These are phyloP conservation scores for Papiliotrema fonsecae DNA, from an alignment of 1,284 basidiomycete genomes.

Conservation along the genomic window DNA sequence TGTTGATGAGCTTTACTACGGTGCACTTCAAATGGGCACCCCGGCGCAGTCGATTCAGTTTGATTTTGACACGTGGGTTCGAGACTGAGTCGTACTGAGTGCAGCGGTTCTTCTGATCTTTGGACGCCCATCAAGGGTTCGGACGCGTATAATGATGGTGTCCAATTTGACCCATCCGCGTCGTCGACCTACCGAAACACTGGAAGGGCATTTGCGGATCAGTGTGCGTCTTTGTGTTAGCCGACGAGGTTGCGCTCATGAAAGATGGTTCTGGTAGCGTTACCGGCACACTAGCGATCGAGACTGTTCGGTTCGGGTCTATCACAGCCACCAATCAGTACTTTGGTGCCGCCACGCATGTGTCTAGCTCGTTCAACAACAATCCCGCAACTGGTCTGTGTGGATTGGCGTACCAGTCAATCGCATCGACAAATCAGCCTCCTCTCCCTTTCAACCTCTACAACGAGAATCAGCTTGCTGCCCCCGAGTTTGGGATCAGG, in stretches of 20 bases:
- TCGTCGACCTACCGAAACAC: constrained; percentile 8
- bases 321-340: constrained; percentile 8
- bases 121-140: constrained; percentile 5
- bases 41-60: constrained; percentile 6
- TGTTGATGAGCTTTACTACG: constrained; percentile 9
- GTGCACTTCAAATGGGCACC: constrained; percentile 5
- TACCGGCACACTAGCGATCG: constrained; percentile 4
- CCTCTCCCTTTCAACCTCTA: constrained; percentile 8
- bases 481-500: constrained; percentile 6
- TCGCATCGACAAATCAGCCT: constrained; percentile 3
- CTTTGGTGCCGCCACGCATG: constrained; percentile 9
- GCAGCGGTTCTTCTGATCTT: constrained; percentile 6
- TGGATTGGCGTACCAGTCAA: constrained; percentile 7
- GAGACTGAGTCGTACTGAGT: not conserved
- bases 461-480: constrained; percentile 1
- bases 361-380: constrained; percentile 7
- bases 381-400: constrained; percentile 10
- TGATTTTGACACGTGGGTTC: constrained; percentile 9
- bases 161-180: constrained; percentile 5
- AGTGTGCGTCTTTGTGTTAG: not conserved
- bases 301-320: constrained; percentile 6
- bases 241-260: not conserved
- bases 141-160: constrained; percentile 8
- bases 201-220: not conserved
- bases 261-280: constrained; percentile 6